A percentile compares a stretch with the other conserved stretches of the same genome.
phyloP scores from a whole-genome alignment of 208 protist species.

The Leishmania amazonensis region DNA sequence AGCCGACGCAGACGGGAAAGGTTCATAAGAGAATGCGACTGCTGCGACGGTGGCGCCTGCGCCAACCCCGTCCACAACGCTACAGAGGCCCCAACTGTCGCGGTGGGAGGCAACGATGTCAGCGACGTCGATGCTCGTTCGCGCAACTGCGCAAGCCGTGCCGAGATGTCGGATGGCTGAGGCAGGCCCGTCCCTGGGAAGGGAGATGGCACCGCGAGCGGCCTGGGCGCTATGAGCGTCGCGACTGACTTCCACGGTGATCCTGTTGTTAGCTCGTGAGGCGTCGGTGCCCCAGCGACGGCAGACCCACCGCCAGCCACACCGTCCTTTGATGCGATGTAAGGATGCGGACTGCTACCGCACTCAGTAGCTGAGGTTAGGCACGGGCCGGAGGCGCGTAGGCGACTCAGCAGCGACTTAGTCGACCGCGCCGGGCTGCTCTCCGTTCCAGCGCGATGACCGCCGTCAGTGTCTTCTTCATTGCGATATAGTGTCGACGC shows the following conservation, averaged over 20 bases:
- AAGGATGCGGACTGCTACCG: neutral
- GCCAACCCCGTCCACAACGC: neutral
- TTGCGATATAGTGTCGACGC: neutral
- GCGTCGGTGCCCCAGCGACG: neutral
- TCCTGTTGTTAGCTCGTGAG: neutral
- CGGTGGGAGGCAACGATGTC: neutral
- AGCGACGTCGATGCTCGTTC: slow-evolving; percentile 1
- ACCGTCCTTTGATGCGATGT: neutral
- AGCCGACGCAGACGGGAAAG: neutral
- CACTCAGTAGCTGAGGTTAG: neutral
- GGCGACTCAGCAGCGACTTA: slow-evolving; percentile 1
- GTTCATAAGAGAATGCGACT: neutral
- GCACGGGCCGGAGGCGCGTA: neutral
- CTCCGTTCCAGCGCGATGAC: neutral
- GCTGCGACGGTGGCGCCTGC: neutral
- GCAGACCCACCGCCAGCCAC: neutral
- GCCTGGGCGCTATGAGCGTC: neutral
- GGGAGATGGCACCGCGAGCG: neutral
- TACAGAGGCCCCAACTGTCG: neutral
- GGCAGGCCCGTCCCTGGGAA: neutral
- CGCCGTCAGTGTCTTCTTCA: neutral
- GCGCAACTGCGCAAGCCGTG: slow-evolving; percentile 13
- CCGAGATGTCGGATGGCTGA: neutral
- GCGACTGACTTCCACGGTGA: neutral
- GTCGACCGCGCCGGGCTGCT: neutral